Conservation (phyloP, 192 early-diverging fungal species). For the Podochytrium sp. region DNA sequence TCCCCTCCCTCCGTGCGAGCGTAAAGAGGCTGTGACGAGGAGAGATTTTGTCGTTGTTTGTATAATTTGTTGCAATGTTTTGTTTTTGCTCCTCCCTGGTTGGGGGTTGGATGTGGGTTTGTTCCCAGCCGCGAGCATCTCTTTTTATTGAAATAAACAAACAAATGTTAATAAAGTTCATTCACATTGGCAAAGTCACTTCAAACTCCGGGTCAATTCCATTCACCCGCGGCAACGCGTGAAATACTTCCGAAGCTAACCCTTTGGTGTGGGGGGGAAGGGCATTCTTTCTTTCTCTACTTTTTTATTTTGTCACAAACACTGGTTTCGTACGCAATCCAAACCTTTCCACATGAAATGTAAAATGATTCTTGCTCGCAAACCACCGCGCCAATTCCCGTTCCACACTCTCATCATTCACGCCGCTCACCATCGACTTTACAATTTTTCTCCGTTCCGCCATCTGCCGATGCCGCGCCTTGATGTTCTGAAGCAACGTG, state of each 20-base stretch:
- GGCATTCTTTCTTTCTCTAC: neutral
- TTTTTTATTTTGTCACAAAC: neutral
- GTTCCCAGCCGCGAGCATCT: too few relatives aligned
- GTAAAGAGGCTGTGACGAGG: too few relatives aligned
- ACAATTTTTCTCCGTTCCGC: neutral
- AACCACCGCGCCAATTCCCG: conserved; percentile 1
- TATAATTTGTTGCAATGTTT: too few relatives aligned
- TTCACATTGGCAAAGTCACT: too few relatives aligned
- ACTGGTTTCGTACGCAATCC: neutral
- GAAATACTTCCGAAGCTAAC: too few relatives aligned
- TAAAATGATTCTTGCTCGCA: neutral
- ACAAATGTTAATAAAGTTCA: too few relatives aligned
- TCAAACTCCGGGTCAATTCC: conserved; percentile 98
- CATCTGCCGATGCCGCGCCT: neutral
- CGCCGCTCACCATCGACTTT: neutral
- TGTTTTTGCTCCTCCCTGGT: too few relatives aligned
- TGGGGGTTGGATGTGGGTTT: too few relatives aligned
- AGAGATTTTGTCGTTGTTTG: too few relatives aligned
- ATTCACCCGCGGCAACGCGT: conserved; percentile 91
- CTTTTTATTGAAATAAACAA: too few relatives aligned
- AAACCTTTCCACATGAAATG: neutral
- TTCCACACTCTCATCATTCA: neutral
- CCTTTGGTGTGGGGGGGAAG: neutral
- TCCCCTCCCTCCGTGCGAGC: too few relatives aligned
- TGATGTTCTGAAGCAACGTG: neutral